Conservation (phyloP, 768 basidiomycete species). For the Termitomyces bulborhizus region DNA sequence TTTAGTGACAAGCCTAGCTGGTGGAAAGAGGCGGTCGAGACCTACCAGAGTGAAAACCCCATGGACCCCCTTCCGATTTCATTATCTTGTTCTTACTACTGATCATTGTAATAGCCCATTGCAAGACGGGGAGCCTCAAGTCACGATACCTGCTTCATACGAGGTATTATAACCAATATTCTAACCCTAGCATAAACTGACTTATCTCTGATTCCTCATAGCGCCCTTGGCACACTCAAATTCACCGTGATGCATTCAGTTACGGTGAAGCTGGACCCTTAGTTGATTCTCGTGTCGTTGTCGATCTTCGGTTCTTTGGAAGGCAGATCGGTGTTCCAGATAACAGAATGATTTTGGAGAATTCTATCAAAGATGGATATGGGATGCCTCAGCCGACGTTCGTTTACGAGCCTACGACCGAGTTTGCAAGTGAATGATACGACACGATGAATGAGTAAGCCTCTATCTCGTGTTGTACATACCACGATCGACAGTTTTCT, state of each 20-base stretch:
- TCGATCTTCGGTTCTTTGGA: constrained; percentile 12
- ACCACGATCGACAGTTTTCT: background rate
- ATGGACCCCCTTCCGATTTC: background rate
- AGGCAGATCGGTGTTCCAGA: background rate
- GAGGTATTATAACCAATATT: background rate
- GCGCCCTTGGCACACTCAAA: constrained; percentile 26
- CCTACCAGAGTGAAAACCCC: too few relatives aligned
- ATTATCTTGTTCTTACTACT: background rate
- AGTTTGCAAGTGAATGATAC: background rate
- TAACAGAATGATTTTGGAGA: background rate
- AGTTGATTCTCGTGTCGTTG: constrained; percentile 25
- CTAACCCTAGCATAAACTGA: too few relatives aligned
- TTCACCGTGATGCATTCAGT: constrained; percentile 29
- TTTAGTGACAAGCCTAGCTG: background rate
- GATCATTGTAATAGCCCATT: background rate
- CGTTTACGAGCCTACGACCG: background rate
- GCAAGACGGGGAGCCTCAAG: background rate
- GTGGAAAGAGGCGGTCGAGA: background rate
- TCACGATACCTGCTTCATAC: background rate
- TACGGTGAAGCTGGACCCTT: constrained; percentile 25
- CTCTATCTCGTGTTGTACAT: too few relatives aligned
- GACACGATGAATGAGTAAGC: background rate
- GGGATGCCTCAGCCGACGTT: constrained; percentile 1
- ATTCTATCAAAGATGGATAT: background rate
- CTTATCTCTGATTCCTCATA: background rate